A percentile compares a stretch with the other conserved stretches of the same genome.
phyloP scores from a whole-genome alignment of 345 rosid genomes.

The Acer saccharum region DNA sequence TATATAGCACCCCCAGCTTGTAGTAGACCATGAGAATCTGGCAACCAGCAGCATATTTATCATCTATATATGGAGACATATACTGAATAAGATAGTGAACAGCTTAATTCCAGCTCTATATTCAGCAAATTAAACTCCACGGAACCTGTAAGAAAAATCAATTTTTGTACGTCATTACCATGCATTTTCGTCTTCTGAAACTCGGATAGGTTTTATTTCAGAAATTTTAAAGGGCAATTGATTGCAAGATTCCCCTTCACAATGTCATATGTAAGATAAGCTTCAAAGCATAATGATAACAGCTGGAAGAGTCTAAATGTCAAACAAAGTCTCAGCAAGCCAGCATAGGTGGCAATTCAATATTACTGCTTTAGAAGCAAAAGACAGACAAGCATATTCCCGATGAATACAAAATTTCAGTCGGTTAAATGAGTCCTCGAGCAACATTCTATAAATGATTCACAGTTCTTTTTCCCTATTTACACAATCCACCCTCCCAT shows the following conservation, averaged over 20 bases:
- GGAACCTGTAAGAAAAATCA: conserved; percentile 18
- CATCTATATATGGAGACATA: neutral
- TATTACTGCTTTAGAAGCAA: neutral
- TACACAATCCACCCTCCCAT: neutral
- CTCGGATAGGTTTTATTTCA: neutral
- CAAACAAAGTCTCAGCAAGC: conserved; percentile 1
- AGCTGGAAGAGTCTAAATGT: neutral
- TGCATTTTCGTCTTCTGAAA: neutral
- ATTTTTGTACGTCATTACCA: neutral
- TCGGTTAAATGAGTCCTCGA: neutral
- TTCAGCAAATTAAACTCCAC: conserved; percentile 4
- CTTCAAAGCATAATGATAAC: neutral
- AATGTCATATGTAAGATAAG: neutral
- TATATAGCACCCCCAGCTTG: neutral
- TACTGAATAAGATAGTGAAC: neutral
- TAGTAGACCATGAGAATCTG: neutral
- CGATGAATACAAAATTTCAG: neutral
- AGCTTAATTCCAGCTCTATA: neutral
- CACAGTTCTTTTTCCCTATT: neutral
- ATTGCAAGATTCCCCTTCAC: neutral
- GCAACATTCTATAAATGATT: neutral
- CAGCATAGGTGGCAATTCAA: neutral
- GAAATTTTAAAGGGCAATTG: neutral
- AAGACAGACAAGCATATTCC: neutral
- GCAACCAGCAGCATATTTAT: neutral